phyloP scores from a whole-genome alignment of 768 basidiomycete genomes.

The Lyophyllum decastes region DNA sequence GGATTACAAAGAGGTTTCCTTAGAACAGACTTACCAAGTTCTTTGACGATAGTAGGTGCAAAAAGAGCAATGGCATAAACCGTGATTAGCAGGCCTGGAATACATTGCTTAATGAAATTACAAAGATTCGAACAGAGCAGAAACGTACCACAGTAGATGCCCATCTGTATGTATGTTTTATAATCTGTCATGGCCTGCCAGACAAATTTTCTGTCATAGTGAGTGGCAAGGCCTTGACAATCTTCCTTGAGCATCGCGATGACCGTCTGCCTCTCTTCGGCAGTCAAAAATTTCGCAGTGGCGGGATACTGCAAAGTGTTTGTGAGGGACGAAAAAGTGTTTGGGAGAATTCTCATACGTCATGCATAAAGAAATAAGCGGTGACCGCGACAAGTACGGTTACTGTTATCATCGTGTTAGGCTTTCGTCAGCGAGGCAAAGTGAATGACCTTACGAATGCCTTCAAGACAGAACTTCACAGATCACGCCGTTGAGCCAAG shows the following conservation, averaged over 20 bases:
- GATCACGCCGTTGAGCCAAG: background rate
- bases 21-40: constrained; percentile 31
- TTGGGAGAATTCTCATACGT: constrained; percentile 33
- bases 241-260: constrained; percentile 45
- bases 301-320: constrained; percentile 46
- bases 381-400: constrained; percentile 42
- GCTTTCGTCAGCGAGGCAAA: background rate
- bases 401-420: constrained; percentile 4
- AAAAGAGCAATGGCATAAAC: constrained; percentile 48
- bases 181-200: constrained; percentile 51
- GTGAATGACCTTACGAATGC: constrained; percentile 27
- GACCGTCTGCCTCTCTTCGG: constrained; percentile 40
- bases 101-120: background rate
- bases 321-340: background rate
- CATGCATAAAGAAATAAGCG: constrained; percentile 56
- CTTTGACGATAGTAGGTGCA: constrained; percentile 49
- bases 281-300: constrained; percentile 56
- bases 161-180: constrained; percentile 40
- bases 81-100: constrained; percentile 39
- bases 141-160: constrained; percentile 44
- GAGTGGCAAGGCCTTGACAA: constrained; percentile 42
- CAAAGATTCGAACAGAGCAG: background rate
- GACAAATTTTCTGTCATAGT: constrained; percentile 45
- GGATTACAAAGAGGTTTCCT: background rate
- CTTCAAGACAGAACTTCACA: constrained; percentile 46